Conservation (phyloP, 208 protist genomes). For the Acanthamoeba quina region DNA sequence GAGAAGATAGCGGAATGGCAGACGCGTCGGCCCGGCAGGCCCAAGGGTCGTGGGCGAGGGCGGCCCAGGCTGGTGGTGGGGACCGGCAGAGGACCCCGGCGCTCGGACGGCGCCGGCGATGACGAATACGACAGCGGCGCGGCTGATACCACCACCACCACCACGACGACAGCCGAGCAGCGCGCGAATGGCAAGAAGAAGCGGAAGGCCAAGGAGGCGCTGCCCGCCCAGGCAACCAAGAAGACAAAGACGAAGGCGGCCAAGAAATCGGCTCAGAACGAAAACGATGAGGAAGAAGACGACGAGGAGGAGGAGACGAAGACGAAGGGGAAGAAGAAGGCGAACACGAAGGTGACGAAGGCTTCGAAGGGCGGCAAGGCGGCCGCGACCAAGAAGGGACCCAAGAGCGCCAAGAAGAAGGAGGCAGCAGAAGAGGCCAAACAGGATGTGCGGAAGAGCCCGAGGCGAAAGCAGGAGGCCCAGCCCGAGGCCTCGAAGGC, state of each 20-base stretch:
- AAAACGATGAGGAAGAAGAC: neutral
- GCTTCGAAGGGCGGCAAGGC: neutral
- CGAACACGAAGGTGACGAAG: neutral
- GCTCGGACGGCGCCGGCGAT: neutral
- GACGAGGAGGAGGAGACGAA: neutral
- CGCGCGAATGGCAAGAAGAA: neutral
- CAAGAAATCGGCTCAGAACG: neutral
- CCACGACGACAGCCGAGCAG: neutral
- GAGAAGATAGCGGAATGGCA: neutral
- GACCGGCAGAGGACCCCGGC: slow-evolving; percentile 5
- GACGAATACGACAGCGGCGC: neutral
- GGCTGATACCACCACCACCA: neutral
- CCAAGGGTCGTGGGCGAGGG: neutral
- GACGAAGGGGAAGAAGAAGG: neutral
- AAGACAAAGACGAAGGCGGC: neutral
- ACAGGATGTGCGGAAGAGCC: neutral
- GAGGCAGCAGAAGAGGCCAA: no score
- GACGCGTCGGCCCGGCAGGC: neutral
- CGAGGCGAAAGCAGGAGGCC: neutral
- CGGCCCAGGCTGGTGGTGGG: slow-evolving; percentile 7
- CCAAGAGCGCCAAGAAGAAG: neutral
- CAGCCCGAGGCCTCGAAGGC: neutral
- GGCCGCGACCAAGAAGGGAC: neutral
- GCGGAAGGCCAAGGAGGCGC: neutral
- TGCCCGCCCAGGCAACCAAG: no score